Base-by-base conservation (phyloP, 2,329 filamentous ascomycete species). In the Zasmidium cellare region DNA sequence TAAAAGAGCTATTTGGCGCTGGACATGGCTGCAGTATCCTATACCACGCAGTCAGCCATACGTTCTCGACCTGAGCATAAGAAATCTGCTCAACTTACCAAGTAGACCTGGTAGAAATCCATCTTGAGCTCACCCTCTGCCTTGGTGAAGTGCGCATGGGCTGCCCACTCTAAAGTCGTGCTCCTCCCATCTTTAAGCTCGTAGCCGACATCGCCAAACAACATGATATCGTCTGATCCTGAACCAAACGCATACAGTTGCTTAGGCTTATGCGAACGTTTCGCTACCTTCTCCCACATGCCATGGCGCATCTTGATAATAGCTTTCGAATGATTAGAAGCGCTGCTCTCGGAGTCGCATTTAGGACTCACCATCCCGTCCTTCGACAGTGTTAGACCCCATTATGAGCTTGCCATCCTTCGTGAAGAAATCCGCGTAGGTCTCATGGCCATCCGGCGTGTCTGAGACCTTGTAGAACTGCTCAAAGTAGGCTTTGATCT, bases 101-200 rank as follows among this genome's bases (percentile, higher is more conserved):
- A 59, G 65, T 82, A 84, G 5, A 84, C 80, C 67, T 83, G 80
- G 68, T 84, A 84, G 61, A 78, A 80, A 25, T 75, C 71, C 74
- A 83, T 76, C 71, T 77, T 83, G 67, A 84, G 80, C 62, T 77
- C 78, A 3, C 80, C 83, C 47, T 81, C 78, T 46, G 75, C 74
- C 5, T 80, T 79, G 24, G 77, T 71, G 46, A 87, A 76, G 53
- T 81, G 75, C 3, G 80, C 83, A 60, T 80, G 74, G 52, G 77
- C 83, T 18, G 80, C 80, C 83, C 83, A 86, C 11, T 84, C 80
- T 3, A 83, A 68, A 1, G 67, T 67, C 5, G 67, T 66, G 51
- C 75, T 72, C 24, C 74, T 75, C 16, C 81, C 82, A 65, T 80
- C 79, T 65, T 82, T 83, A 54, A 84, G 65, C 14, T 67, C 75